Conservation (phyloP, 768 basidiomycete species). For the Termitomyces sp. region DNA sequence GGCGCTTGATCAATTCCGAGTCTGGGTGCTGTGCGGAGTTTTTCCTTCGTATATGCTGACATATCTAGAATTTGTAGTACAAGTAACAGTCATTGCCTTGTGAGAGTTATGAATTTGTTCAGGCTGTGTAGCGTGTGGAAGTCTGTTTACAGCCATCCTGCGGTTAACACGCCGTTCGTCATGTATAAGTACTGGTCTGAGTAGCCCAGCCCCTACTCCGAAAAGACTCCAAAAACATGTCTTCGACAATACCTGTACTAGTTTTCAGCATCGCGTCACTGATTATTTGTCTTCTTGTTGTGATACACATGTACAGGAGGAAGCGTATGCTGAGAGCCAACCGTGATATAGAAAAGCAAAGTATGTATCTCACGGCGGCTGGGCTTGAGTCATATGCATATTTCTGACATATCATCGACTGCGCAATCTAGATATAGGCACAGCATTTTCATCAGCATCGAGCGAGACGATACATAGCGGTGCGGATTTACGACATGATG, state of each 20-base stretch:
- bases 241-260: no score
- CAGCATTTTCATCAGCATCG: no score
- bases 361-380: background rate
- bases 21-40: background rate
- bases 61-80: background rate
- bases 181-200: background rate
- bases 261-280: no score
- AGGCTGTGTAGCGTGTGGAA: background rate
- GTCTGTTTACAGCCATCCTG: background rate
- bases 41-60: background rate
- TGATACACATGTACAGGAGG: background rate
- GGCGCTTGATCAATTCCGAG: background rate
- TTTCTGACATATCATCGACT: no score
- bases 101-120: background rate
- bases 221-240: background rate
- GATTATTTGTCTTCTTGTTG: no score
- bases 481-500: no score
- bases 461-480: no score
- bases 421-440: no score
- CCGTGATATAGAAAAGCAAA: background rate
- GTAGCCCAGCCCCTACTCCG: background rate
- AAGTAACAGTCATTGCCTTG: background rate
- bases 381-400: no score
- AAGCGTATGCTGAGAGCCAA: background rate
- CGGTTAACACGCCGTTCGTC: background rate